Percentiles rank a stretch among this genome's conserved stretches.
These are phyloP conservation scores for Echites panduratus DNA, from an alignment of 257 asterid genomes.

Conservation along the genomic window DNA sequence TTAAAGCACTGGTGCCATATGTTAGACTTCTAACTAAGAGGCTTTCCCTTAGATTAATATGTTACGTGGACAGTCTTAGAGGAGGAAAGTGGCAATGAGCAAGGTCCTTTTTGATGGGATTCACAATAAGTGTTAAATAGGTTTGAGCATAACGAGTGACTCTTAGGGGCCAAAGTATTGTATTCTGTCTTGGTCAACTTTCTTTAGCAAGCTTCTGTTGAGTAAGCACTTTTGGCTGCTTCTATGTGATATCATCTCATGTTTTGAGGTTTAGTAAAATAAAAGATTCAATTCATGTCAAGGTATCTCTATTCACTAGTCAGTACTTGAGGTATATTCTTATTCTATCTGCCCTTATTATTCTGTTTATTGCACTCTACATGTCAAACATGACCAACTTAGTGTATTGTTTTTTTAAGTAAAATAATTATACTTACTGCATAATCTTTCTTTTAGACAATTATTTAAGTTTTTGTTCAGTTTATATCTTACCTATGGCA, in stretches of 20 bases:
- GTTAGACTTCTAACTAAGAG: no score
- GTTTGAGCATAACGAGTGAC: not conserved
- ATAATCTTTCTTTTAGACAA: not conserved
- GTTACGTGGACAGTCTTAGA: no score
- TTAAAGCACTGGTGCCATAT: no score
- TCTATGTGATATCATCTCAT: not conserved
- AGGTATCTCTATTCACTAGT: not conserved
- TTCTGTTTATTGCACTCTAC: not conserved
- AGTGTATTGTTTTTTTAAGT: not conserved
- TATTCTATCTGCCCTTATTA: not conserved
- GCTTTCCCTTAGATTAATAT: no score
- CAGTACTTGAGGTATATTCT: no score
- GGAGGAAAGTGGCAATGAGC: no score
- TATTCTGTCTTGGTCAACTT: not conserved
- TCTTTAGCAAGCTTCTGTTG: not conserved
- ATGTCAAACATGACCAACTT: not conserved
- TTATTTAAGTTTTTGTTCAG: not conserved
- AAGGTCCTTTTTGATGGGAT: no score
- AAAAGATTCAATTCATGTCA: not conserved
- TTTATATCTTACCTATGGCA: conserved; percentile 5
- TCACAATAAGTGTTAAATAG: not conserved
- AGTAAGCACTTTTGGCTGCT: not conserved
- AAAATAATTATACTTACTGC: not conserved
- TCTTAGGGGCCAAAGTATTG: not conserved
- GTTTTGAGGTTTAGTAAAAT: not conserved